Base-by-base conservation (phyloP, 805 yeast species). In the Kodamaea restingae region DNA sequence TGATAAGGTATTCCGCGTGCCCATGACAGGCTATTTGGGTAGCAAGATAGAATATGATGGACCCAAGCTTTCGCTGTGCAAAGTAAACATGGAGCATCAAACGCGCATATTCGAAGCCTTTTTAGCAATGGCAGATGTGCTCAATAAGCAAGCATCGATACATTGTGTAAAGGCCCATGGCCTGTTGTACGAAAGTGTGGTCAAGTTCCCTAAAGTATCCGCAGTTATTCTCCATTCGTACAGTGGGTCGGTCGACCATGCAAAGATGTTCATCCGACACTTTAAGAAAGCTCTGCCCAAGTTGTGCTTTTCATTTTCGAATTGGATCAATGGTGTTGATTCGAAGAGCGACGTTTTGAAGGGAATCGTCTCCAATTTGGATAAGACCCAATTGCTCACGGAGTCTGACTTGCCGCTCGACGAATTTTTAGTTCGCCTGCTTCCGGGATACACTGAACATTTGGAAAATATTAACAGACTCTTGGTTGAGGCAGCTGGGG, bases 161-260 rank as follows among this genome's bases (percentile, higher is more conserved):
- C 98, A 91, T 54, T 84, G 90, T 49, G 98, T 91, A 4, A 84
- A 83, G 49, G 78, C 84, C 8, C 90, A 84, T 43, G 87, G 88
- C 0, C 52, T 65, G 5, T 54, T 84, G 10, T 76, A 66, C 38
- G 83, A 80, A 11, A 39, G 54, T 1, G 61, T 78, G 4, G 28
- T 38, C 2, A 30, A 46, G 17, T 50, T 28, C 28, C 40, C 40
- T 24, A 47, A 49, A 2, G 55, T 58, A 8, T 58, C 73, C 2
- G 55, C 65, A 2, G 59, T 88, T 1, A 77, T 86, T 27, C 67
- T 93, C 17, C 98, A 91, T 55, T 87, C 96, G 0, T 93, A 80
- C 57, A 78, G 88, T 6, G 98, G 98, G 0, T 81, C 95, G 2
- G 45, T 69, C 0, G 96, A 88, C 31, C 87, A 80, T 42, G 75